Base-by-base conservation (phyloP, 805 yeast genomes). In the Monosporozyma unispora region DNA sequence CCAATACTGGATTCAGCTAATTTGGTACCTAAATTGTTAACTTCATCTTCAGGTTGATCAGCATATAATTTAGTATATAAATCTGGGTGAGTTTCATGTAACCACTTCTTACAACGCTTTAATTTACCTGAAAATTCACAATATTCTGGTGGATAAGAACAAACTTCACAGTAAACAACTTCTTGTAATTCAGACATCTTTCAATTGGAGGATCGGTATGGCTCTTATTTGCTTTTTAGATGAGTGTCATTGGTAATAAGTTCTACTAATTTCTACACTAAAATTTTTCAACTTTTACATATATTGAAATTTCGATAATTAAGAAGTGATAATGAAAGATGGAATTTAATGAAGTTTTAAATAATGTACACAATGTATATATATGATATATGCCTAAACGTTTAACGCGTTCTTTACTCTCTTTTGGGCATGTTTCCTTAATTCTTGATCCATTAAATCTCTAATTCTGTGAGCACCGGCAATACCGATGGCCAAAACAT, bases 101-200 rank as follows among this genome's bases (percentile, higher is more conserved):
- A 74, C 96, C 96, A 88, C 21, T 76, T 80, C 59, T 85, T 87
- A 70, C 98, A 90, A 62, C 87, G 80, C 62, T 82, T 83, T 67
- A 86, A 75, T 25, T 81, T 70, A 44, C 84, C 86, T 11, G 96
- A 93, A 63, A 90, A 90, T 64, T 91, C 97, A 70, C 98, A 90
- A 70, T 82, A 90, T 51, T 81, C 96, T 3, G 87, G 87, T n/a
- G 96, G 96, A 62, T 77, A 82, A 1, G 87, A 70, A 64, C 96
- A 87, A 12, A 87, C 77, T 4, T 80, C 88, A 64, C 96, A 87
- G 69, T 87, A 87, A 14, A 76, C 60, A 19, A 82, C 78, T 22
- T 64, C 60, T 54, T 63, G 70, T 31, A 39, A 39, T 39, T 39
- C 42, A 39, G 42, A 39, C 42, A 39, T 39, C 23, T 21, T 39